Percentiles rank a stretch among this genome's conserved stretches.
These are phyloP conservation scores for Monosporascus sp. DNA, from an alignment of 2,329 filamentous ascomycete species.

Conservation along the genomic window DNA sequence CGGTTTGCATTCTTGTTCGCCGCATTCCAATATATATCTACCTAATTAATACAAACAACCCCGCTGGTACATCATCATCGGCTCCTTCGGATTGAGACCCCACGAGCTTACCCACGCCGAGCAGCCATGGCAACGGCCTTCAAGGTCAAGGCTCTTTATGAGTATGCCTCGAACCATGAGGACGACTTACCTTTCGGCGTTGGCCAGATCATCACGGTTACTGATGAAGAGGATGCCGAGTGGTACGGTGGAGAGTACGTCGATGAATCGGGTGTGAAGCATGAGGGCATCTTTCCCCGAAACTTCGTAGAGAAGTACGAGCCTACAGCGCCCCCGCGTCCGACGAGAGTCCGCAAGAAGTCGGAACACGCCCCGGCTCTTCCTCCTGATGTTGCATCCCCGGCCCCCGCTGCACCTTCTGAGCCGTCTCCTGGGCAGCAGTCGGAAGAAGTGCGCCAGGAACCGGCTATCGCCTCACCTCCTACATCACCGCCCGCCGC, in stretches of 20 bases:
- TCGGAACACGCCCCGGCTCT: slow-evolving; percentile 30
- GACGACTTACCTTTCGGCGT: slow-evolving; percentile 85
- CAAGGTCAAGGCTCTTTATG: slow-evolving; percentile 93
- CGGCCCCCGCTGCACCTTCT: slow-evolving; percentile 21
- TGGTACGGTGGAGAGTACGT: slow-evolving; percentile 90
- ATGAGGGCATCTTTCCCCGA: slow-evolving; percentile 84
- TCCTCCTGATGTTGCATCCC: slow-evolving; percentile 30
- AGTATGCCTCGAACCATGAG: slow-evolving; percentile 88
- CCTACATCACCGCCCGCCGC: slow-evolving; percentile 22
- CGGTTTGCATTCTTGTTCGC: not conserved
- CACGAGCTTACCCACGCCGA: slow-evolving; percentile 10
- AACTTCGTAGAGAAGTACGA: slow-evolving; percentile 98
- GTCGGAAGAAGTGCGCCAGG: slow-evolving; percentile 21
- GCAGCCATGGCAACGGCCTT: slow-evolving; percentile 68
- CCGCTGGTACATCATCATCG: not conserved
- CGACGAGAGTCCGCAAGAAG: slow-evolving; percentile 69
- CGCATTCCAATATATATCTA: not conserved
- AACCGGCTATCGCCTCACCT: slow-evolving; percentile 23
- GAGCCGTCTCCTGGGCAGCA: slow-evolving; percentile 19
- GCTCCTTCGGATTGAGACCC: slow-evolving; percentile 3
- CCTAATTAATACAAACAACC: not conserved
- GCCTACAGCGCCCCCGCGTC: slow-evolving; percentile 81
- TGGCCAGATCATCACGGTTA: slow-evolving; percentile 91
- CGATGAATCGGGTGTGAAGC: slow-evolving; percentile 66
- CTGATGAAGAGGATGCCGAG: slow-evolving; percentile 84